A percentile compares a stretch with the other conserved stretches of the same genome.
Conservation (phyloP, 768 basidiomycete genomes). For the Chalciporus sphaerocephalus region DNA sequence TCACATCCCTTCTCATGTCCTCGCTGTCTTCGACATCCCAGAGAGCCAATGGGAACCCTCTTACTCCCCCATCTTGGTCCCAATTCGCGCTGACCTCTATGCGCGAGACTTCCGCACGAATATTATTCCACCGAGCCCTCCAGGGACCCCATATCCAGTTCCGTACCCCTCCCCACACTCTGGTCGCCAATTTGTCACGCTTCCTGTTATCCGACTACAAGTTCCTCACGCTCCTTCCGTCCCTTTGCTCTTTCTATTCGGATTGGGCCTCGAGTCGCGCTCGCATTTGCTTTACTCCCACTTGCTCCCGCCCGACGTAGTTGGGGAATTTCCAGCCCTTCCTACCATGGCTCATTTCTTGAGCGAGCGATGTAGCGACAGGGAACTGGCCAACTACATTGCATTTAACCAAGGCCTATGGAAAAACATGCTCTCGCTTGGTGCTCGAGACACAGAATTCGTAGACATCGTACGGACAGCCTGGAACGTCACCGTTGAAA, state of each 20-base stretch:
- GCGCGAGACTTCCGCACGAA: slow-evolving; percentile 35
- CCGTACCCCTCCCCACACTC: slow-evolving; percentile 22
- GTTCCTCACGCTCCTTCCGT: slow-evolving; percentile 54
- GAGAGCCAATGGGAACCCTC: slow-evolving; percentile 27
- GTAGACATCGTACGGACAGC: slow-evolving; percentile 51
- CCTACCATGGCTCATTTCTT: slow-evolving; percentile 54
- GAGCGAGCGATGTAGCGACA: slow-evolving; percentile 37
- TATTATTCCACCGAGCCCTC: slow-evolving; percentile 31
- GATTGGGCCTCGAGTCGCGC: slow-evolving; percentile 48
- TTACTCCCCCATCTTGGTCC: slow-evolving; percentile 44
- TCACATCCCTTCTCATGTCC: slow-evolving; percentile 53
- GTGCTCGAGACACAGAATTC: slow-evolving; percentile 42
- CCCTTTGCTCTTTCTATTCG: slow-evolving; percentile 56
- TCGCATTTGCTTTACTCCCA: slow-evolving; percentile 44
- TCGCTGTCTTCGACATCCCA: slow-evolving; percentile 41
- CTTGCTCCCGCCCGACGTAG: slow-evolving; percentile 48
- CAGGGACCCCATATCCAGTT: slow-evolving; percentile 33
- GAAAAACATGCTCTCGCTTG: slow-evolving; percentile 58
- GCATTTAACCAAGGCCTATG: slow-evolving; percentile 57
- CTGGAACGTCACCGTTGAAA: slow-evolving; percentile 75
- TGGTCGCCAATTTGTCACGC: slow-evolving; percentile 36
- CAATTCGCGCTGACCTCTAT: slow-evolving; percentile 49
- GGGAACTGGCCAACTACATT: slow-evolving; percentile 29
- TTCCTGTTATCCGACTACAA: slow-evolving; percentile 46
- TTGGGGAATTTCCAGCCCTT: slow-evolving; percentile 59